Evolutionary conservation across 1,284 basidiomycete species (phyloP).

Genomic region (Sanghuangporus weigelae): DNA sequence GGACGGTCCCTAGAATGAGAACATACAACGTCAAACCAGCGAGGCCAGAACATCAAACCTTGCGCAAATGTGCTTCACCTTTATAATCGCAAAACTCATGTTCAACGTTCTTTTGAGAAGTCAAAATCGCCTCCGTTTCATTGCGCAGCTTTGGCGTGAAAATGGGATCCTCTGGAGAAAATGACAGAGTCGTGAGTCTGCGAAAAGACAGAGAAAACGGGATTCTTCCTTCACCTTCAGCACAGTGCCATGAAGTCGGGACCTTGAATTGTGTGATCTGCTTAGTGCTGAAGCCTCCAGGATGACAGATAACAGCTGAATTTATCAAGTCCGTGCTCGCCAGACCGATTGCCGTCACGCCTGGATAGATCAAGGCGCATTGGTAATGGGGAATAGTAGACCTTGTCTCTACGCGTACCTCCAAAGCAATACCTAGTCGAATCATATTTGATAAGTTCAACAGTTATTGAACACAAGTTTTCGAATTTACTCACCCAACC

Average conservation of each 20-base stretch:
- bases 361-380: conserved; percentile 5
- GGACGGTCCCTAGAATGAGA: conserved; percentile 39
- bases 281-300: conserved; percentile 35
- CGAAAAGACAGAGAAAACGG: conserved; percentile 15
- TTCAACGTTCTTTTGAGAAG: conserved; percentile 38
- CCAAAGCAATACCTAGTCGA: conserved; percentile 55
- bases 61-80: conserved; percentile 31
- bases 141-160: conserved; percentile 37
- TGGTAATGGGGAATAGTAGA: conserved; percentile 5
- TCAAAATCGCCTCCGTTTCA: conserved; percentile 40
- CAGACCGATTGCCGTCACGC: conserved; percentile 36
- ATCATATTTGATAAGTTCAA: neutral
- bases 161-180: conserved; percentile 41
- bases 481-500: conserved; percentile 43
- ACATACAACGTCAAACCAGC: neutral
- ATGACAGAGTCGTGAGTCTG: conserved; percentile 46
- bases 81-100: conserved; percentile 54
- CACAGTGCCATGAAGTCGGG: conserved; percentile 4
- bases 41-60: neutral
- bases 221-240: conserved; percentile 5
- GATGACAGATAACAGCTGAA: conserved; percentile 53
- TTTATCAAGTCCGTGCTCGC: conserved; percentile 38
- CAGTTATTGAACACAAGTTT: too few species aligned
- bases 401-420: conserved; percentile 28
- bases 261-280: conserved; percentile 44